phyloP scores from a whole-genome alignment of 1,139 yeast species.

The Suhomyces bolitotheri region DNA sequence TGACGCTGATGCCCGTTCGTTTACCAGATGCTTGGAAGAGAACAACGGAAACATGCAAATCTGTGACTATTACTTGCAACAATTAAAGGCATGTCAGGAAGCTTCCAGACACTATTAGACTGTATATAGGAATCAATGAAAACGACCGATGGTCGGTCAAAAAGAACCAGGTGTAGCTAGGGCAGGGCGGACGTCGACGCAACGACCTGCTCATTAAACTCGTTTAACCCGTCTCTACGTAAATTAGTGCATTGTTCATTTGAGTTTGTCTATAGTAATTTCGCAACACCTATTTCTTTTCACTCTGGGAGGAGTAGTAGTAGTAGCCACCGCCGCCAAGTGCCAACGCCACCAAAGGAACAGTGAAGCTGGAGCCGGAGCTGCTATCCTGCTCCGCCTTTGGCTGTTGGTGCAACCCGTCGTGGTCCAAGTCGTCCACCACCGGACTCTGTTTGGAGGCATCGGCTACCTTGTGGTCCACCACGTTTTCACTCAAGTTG shows the following conservation, averaged over 20 bases:
- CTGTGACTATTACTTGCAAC: conserved; percentile 95
- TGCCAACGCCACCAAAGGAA: conserved; percentile 16
- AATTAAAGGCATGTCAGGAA: conserved; percentile 95
- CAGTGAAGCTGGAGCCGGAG: conserved; percentile 3
- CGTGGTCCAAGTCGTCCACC: conserved; percentile 46
- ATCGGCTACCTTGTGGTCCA: conserved; percentile 39
- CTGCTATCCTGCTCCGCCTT: conserved; percentile 1
- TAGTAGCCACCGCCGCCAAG: conserved; percentile 19
- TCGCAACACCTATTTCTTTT: neutral
- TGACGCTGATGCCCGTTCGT: conserved; percentile 90
- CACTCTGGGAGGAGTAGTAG: conserved; percentile 6
- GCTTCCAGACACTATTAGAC: conserved; percentile 76
- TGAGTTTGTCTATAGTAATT: no score
- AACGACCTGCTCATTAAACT: no score
- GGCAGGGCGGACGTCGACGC: no score
- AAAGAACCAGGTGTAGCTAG: no score
- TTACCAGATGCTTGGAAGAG: conserved; percentile 93
- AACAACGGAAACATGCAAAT: conserved; percentile 94
- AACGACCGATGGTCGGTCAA: no score
- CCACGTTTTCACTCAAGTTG: conserved; percentile 38
- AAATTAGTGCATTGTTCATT: no score
- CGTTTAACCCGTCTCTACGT: no score
- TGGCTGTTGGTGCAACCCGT: conserved; percentile 18
- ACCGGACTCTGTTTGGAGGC: conserved; percentile 32
- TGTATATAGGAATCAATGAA: conserved; percentile 1